Percentiles rank a stretch among this genome's conserved stretches.
Conservation (phyloP, 768 basidiomycete species). For the Podaxis sp. region DNA sequence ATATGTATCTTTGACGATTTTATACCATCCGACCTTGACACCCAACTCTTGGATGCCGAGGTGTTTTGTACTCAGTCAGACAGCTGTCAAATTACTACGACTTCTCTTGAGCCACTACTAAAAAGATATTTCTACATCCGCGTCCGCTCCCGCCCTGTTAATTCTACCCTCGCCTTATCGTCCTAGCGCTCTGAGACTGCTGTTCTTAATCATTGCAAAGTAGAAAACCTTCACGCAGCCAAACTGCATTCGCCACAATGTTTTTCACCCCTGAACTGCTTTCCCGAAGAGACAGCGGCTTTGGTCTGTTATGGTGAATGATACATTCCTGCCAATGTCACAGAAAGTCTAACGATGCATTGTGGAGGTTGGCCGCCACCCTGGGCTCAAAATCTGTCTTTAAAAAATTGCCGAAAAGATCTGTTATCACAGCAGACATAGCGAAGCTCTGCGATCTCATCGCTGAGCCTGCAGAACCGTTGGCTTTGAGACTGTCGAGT, state of each 20-base stretch:
- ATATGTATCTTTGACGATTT: no score
- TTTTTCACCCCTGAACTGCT: constrained; percentile 86
- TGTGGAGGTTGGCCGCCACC: constrained; percentile 82
- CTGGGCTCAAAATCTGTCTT: constrained; percentile 85
- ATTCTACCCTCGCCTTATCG: not conserved
- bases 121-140: not conserved
- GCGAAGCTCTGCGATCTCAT: constrained; percentile 78
- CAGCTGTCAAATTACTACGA: not conserved
- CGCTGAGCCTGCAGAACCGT: constrained; percentile 77
- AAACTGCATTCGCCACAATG: constrained; percentile 42
- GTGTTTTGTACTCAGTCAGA: not conserved
- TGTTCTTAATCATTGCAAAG: not conserved
- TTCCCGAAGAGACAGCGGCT: constrained; percentile 80
- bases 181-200: not conserved
- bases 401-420: constrained; percentile 78
- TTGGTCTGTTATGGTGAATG: constrained; percentile 78
- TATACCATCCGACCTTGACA: not conserved
- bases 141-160: not conserved
- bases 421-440: constrained; percentile 85
- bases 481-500: constrained; percentile 83
- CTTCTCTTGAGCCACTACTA: not conserved
- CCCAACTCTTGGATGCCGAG: not conserved
- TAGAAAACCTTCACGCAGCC: not conserved
- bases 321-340: not conserved
- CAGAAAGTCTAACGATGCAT: not conserved